Evolutionary conservation across 768 basidiomycete species (phyloP).

Genomic region (Rhodotorula taiwanensis): DNA sequence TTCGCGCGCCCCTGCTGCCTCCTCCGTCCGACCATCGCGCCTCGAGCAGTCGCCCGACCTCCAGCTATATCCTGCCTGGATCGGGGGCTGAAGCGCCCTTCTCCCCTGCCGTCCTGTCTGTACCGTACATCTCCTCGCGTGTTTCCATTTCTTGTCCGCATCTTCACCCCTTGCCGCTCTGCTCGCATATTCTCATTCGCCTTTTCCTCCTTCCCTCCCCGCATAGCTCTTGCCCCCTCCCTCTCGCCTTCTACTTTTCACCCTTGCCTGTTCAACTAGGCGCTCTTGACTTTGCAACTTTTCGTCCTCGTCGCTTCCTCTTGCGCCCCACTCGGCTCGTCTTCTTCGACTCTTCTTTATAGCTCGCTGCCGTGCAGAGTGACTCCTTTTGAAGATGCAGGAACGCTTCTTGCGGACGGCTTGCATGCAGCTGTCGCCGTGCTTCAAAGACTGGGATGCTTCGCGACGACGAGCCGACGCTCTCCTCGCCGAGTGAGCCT

Average conservation of each 20-base stretch:
- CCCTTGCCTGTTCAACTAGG: too few species aligned
- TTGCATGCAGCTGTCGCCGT: conserved; percentile 20
- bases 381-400: too few species aligned
- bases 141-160: not conserved
- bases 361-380: too few species aligned
- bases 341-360: too few species aligned
- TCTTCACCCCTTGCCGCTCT: not conserved
- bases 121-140: too few species aligned
- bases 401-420: conserved; percentile 1
- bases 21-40: not conserved
- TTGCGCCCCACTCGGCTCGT: not conserved
- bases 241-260: not conserved
- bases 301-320: not conserved
- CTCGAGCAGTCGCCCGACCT: not conserved
- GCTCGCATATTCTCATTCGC: not conserved
- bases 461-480: conserved; percentile 8
- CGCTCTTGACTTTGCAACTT: too few species aligned
- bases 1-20: not conserved
- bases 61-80: not conserved
- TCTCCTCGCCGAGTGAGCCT: conserved; percentile 4
- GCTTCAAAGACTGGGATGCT: conserved; percentile 15
- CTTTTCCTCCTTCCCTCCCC: not conserved
- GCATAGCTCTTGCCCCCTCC: not conserved
- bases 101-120: not conserved
- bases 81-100: not conserved